Evolutionary conservation across 129 eudicot species (phyloP).

Genomic region (Centaurea solstitialis): DNA sequence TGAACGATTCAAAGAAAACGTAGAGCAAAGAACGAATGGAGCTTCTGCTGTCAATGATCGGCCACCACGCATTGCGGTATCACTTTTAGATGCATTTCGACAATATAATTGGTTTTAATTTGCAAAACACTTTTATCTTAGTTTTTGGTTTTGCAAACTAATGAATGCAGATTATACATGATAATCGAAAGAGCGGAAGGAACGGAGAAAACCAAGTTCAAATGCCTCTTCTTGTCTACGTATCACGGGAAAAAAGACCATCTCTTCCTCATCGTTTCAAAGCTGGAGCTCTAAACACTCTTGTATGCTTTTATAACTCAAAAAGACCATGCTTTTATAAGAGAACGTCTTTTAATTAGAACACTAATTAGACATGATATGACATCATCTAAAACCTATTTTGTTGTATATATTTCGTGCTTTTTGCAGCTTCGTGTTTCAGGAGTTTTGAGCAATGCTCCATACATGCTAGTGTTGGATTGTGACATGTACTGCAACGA

Average conservation of each 20-base stretch:
- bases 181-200: slow-evolving; percentile 30
- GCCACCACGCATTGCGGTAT: slow-evolving; percentile 54
- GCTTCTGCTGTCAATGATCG: slow-evolving; percentile 49
- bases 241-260: slow-evolving; percentile 84
- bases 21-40: slow-evolving; percentile 52
- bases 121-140: background rate
- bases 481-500: slow-evolving; percentile 95
- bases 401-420: background rate
- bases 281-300: slow-evolving; percentile 89
- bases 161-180: slow-evolving; percentile 55
- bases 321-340: no score
- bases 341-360: no score
- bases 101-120: background rate
- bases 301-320: slow-evolving; percentile 39
- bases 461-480: slow-evolving; percentile 70
- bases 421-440: slow-evolving; percentile 84
- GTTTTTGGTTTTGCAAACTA: background rate
- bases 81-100: background rate
- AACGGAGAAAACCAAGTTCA: slow-evolving; percentile 25
- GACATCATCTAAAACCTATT: background rate
- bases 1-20: slow-evolving; percentile 51
- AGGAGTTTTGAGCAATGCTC: slow-evolving; percentile 70
- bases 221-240: slow-evolving; percentile 81
- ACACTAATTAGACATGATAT: background rate
- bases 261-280: slow-evolving; percentile 77